A percentile compares a stretch with the other conserved stretches of the same genome.
Evolutionary conservation across 768 basidiomycete genomes (phyloP).

Genomic region (Agaricus blazei): DNA sequence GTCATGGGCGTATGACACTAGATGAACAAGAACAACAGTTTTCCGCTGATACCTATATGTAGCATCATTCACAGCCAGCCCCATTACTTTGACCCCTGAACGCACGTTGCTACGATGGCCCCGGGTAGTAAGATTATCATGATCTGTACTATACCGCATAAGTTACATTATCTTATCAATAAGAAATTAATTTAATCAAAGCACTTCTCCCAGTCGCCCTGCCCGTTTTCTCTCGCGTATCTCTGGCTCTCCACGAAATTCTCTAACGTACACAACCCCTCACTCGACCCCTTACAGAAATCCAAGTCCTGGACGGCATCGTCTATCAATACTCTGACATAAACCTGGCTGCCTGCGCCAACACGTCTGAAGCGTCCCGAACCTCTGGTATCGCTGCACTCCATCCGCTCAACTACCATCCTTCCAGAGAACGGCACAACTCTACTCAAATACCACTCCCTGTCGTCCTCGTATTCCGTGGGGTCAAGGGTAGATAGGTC

Average conservation of each 20-base stretch:
- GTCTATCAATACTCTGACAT: conserved; percentile 72
- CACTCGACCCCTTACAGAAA: conserved; percentile 49
- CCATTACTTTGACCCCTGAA: too few relatives aligned
- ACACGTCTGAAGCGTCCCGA: not conserved
- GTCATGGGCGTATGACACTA: too few relatives aligned
- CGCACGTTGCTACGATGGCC: too few relatives aligned
- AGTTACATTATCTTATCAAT: too few relatives aligned
- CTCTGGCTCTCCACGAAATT: conserved; percentile 66
- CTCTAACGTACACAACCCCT: conserved; percentile 60
- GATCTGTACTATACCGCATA: too few relatives aligned
- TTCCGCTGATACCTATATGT: too few relatives aligned
- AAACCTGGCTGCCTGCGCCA: conserved; percentile 18
- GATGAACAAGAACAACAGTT: too few relatives aligned
- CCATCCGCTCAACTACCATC: conserved; percentile 69
- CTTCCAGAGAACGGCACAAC: conserved; percentile 74
- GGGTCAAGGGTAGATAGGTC: conserved; percentile 29
- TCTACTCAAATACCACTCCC: conserved; percentile 49
- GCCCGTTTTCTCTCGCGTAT: conserved; percentile 62
- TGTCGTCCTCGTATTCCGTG: conserved; percentile 19
- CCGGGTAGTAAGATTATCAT: too few relatives aligned
- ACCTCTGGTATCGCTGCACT: conserved; percentile 27
- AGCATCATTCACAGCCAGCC: too few relatives aligned
- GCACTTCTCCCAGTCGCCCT: conserved; percentile 69
- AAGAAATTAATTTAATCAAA: conserved; percentile 21
- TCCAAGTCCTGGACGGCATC: conserved; percentile 60